Conservation (phyloP, 331 rosid genomes). For the Stylosanthes scabra region DNA sequence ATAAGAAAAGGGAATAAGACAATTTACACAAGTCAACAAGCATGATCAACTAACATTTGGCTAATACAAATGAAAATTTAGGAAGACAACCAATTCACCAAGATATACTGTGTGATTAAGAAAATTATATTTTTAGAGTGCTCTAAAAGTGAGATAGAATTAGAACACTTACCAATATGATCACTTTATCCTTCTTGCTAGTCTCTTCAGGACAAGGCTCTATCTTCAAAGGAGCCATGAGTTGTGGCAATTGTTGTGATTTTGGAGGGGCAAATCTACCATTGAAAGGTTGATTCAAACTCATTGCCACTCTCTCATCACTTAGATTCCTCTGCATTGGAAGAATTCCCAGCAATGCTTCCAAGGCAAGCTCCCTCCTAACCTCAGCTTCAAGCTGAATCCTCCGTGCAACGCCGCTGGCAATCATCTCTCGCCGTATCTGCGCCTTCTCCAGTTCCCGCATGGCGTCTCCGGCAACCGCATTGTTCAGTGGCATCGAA, state of each 20-base stretch:
- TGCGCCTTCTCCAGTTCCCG: constrained; percentile 55
- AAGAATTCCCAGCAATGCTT: constrained; percentile 51
- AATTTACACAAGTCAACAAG: background rate
- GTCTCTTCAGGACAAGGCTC: background rate
- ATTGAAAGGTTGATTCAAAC: background rate
- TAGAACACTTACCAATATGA: constrained; percentile 53
- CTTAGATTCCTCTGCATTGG: background rate
- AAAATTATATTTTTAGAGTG: background rate
- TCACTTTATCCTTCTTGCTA: constrained; percentile 45
- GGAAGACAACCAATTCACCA: background rate
- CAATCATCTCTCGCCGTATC: constrained; percentile 57
- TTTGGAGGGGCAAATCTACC: background rate
- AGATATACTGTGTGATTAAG: background rate
- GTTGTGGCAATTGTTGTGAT: background rate
- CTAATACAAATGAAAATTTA: background rate
- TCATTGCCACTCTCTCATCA: background rate
- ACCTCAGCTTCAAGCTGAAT: constrained; percentile 60
- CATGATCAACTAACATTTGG: background rate
- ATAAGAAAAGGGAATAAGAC: background rate
- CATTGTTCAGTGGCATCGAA: constrained; percentile 14
- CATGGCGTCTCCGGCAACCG: background rate
- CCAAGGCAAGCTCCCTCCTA: constrained; percentile 58
- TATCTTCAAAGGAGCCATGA: constrained; percentile 10
- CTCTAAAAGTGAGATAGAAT: no score
- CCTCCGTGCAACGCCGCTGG: constrained; percentile 54